Evolutionary conservation across 371 early-diverging fungal genomes (phyloP), one percentile per base, ranked within the genome.

Genomic region (Dichotomocladium elegans): DNA sequence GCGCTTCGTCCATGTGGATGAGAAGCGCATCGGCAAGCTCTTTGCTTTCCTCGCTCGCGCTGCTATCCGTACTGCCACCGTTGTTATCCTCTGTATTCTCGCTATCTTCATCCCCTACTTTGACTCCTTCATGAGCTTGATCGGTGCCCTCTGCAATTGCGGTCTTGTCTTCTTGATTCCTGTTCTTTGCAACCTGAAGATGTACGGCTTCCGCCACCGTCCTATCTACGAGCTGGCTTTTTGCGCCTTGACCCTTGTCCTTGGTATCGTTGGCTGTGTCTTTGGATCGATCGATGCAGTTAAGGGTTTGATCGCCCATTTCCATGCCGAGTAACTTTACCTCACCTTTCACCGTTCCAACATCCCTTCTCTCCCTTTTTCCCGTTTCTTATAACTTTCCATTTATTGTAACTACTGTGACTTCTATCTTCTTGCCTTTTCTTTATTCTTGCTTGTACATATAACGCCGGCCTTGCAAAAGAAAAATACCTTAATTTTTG

Each of bases 111-210:
- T 90, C 15, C 90, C 90, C 9, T 86, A 59, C 66, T 88, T 90
- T 55, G 81, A 81, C 30, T 84, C 86, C 44, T 78, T 87, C 43
- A 87, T 90, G 88, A 79, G 82, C 56, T 64, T 90, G 10, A 66
- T 90, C 40, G 89, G 89, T 15, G 84, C 88, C 4, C 58, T 87
- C 47, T 74, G 83, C 26, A 86, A 83, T 54, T 85, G 82, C 51
- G 73, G 80, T 48, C 69, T 87, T 2, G 87, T 90, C 24, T 90
- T 87, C 70, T 64, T 88, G 15, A 68, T 88, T 49, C 89, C 90
- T 4, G 63, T 87, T 15, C 42, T 86, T 19, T 87, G 81, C 50
- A 79, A 85, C 52, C 70, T 81, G 10, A 68, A 70, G 30, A 49
- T 88, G 19, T 83, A 79, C 41, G 89, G 88, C 42, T 51, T 70